Base-by-base conservation (phyloP, 1,139 yeast genomes). In the Yamadazyma membranifaciens region DNA sequence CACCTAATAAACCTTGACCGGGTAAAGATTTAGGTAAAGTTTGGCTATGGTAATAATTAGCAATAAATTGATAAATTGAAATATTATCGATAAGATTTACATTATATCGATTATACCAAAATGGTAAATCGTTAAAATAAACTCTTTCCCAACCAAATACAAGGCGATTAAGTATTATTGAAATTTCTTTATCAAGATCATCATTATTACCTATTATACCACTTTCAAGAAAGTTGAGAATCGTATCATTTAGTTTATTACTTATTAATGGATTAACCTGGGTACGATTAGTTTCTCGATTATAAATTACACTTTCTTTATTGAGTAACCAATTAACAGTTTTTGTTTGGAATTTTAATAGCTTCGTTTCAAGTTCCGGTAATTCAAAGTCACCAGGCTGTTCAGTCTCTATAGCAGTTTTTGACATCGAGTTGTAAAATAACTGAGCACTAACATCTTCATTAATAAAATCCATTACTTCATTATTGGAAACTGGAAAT, bases 1-100 rank as follows among this genome's bases (percentile, higher is more conserved):
- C 98, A 1, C 94, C 85, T 31, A 91, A 60, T 7, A 91, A 63
- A 0, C 92, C 96, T 43, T 73, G 74, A 0, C 88, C 91, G 2
- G 75, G 75, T 6, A 65, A 40, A 4, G 39, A 40, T 10, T 52
- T 2, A 47, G 54, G 28, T 14, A 31, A 25, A n/a, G 12, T n/a
- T 13, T 15, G 10, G 26, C 44, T 47, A 2, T 46, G 39, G 44
- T 51, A 47, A 36, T 63, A 59, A 5, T 55, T 45, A 7, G 51
- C 9, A 40, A 71, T 39, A 38, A 57, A 69, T 9, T 52, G 43
- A 3, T 63, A 45, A 1, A 71, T 65, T 20, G 60, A 54, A 3
- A 43, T 33, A n/a, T 60, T 49, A 2, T 73, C 56, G 39, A 73
- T 60, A 0, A 80, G 42, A 41, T 76, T 74, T 2, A 77, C 77